Evolutionary conservation across 768 basidiomycete genomes (phyloP).

Genomic region (Scleroderma citrinum): DNA sequence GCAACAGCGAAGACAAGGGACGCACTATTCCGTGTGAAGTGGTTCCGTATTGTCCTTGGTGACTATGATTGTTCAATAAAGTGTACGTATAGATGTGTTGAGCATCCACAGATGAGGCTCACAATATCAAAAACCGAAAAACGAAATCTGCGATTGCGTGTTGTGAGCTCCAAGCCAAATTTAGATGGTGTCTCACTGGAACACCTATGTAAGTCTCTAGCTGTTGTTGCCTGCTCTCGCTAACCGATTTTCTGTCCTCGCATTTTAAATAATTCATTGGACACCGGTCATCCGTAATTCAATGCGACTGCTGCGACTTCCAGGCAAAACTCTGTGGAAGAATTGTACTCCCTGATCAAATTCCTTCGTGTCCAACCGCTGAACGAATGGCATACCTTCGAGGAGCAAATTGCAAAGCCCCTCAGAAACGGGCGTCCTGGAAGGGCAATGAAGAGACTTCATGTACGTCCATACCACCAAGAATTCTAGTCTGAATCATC

Average conservation of each 20-base stretch:
- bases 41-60: conserved; percentile 87
- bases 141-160: conserved; percentile 78
- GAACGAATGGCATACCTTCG: conserved; percentile 76
- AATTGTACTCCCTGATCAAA: conserved; percentile 83
- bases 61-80: conserved; percentile 7
- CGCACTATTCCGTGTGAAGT: conserved; percentile 72
- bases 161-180: conserved; percentile 69
- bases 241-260: neutral
- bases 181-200: conserved; percentile 85
- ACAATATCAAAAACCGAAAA: conserved; percentile 86
- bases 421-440: conserved; percentile 60
- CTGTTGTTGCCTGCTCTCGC: neutral
- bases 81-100: no score
- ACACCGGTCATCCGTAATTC: conserved; percentile 10
- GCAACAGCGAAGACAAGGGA: conserved; percentile 42
- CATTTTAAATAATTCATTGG: neutral
- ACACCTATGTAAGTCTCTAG: conserved; percentile 61
- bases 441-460: conserved; percentile 79
- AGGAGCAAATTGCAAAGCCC: conserved; percentile 69
- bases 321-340: conserved; percentile 87
- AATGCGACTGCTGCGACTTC: neutral
- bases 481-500: neutral
- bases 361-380: conserved; percentile 84
- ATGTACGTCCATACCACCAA: conserved; percentile 36
- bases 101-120: conserved; percentile 71